Percentiles rank a stretch among this genome's conserved stretches.
Conservation (phyloP, 2,329 filamentous ascomycete genomes). For the Colletotrichum siamense region DNA sequence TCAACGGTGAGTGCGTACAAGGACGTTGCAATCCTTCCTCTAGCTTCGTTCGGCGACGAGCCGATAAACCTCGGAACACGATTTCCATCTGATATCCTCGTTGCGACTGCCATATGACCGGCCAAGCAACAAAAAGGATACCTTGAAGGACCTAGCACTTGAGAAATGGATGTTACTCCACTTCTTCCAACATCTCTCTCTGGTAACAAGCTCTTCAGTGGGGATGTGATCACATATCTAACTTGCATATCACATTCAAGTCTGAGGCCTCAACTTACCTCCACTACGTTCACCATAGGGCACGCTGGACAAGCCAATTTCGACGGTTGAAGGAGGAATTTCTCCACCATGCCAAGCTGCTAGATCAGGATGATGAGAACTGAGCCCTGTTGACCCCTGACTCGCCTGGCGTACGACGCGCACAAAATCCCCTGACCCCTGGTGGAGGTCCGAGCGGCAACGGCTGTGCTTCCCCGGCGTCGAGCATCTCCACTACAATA, state of each 20-base stretch:
- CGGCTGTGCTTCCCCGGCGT: constrained; percentile 6
- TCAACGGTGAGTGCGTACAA: background rate
- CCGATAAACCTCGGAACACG: background rate
- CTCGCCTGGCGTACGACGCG: background rate
- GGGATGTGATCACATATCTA: background rate
- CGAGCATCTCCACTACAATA: background rate
- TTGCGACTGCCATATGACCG: background rate
- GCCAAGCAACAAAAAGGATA: background rate
- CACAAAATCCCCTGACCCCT: background rate
- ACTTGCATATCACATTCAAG: background rate
- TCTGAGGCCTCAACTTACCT: background rate
- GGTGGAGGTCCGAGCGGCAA: background rate
- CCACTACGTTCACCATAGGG: background rate
- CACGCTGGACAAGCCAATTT: background rate
- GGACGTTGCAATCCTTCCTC: background rate
- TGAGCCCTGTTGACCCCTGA: background rate
- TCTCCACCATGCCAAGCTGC: background rate
- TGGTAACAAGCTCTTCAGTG: background rate
- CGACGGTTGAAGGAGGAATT: background rate
- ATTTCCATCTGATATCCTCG: background rate
- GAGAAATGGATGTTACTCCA: background rate
- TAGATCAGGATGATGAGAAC: background rate
- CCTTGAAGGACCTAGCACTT: background rate
- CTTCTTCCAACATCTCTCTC: background rate
- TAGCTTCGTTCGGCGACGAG: background rate